Evolutionary conservation across 768 basidiomycete species (phyloP).

Genomic region (Rhodotorula taiwanensis): DNA sequence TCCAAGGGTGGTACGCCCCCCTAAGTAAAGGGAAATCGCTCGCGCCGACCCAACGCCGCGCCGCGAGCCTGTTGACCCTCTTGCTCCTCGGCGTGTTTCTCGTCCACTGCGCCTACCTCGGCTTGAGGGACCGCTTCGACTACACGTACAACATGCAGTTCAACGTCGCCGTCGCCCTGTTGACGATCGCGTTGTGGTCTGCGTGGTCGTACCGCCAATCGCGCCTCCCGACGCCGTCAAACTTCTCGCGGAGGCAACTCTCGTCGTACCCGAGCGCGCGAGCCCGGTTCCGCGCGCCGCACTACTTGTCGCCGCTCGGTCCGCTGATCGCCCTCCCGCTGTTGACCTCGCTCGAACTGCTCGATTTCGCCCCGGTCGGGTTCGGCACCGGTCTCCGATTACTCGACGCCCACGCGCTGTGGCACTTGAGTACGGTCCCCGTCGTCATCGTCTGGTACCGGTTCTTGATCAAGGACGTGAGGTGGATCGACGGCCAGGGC

Average conservation of each 20-base stretch:
- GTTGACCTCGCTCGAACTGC: slow-evolving; percentile 72
- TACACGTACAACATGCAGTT: slow-evolving; percentile 89
- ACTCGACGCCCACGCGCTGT: slow-evolving; percentile 84
- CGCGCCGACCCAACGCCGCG: background rate
- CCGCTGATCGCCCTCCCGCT: slow-evolving; percentile 63
- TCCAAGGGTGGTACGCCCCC: slow-evolving; percentile 64
- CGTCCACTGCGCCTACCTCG: slow-evolving; percentile 71
- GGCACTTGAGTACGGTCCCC: slow-evolving; percentile 80
- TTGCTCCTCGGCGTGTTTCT: slow-evolving; percentile 49
- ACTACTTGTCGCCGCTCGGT: slow-evolving; percentile 38
- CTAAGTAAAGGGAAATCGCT: background rate
- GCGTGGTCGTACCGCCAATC: slow-evolving; percentile 57
- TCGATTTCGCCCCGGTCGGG: slow-evolving; percentile 67
- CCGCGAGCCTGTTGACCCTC: slow-evolving; percentile 35
- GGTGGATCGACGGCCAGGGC: slow-evolving; percentile 34
- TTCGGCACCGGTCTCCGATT: slow-evolving; percentile 53
- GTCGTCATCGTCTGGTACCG: slow-evolving; percentile 75
- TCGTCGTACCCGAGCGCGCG: slow-evolving; percentile 48
- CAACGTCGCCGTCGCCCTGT: slow-evolving; percentile 66
- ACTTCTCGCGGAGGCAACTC: slow-evolving; percentile 24
- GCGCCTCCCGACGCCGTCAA: slow-evolving; percentile 54
- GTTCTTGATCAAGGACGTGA: slow-evolving; percentile 68
- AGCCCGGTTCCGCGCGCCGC: slow-evolving; percentile 45
- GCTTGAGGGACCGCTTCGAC: slow-evolving; percentile 67
- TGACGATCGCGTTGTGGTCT: slow-evolving; percentile 77